Evolutionary conservation across 2,329 filamentous ascomycete species (phyloP).

Genomic region (Iodosphaeria phyllophila): DNA sequence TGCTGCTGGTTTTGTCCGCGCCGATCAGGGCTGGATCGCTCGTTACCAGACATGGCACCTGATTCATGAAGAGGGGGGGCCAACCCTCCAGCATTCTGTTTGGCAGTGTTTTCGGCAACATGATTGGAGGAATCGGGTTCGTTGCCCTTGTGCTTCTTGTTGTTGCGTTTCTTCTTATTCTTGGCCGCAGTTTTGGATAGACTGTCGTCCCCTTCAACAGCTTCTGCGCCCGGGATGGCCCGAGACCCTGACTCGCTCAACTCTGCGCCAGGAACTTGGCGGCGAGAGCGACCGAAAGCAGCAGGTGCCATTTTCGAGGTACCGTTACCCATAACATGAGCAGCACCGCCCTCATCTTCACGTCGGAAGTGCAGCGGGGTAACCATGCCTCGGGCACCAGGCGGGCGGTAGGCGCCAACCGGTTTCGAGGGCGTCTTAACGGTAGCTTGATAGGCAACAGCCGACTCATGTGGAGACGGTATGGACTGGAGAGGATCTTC

Average conservation of each 20-base stretch:
- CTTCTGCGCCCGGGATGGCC: conserved; percentile 48
- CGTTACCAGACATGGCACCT: conserved; percentile 24
- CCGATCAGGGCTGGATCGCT: conserved; percentile 48
- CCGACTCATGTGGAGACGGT: conserved; percentile 67
- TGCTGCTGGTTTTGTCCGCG: conserved; percentile 33
- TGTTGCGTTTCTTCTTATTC: conserved; percentile 96
- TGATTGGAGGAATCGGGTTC: conserved; percentile 33
- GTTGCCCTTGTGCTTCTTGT: conserved; percentile 72
- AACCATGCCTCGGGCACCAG: conserved; percentile 71
- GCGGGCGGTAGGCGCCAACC: conserved; percentile 89
- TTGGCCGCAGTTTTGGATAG: conserved; percentile 74
- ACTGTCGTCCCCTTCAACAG: conserved; percentile 49
- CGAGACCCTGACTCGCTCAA: conserved; percentile 34
- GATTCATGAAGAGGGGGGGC: conserved; percentile 24
- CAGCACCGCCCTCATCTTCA: conserved; percentile 87
- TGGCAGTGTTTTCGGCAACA: conserved; percentile 20
- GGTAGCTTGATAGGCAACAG: conserved; percentile 61
- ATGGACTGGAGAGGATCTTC: conserved; percentile 56
- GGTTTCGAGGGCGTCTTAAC: conserved; percentile 93
- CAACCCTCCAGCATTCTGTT: conserved; percentile 24
- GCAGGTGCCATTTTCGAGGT: conserved; percentile 51
- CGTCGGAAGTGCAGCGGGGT: conserved; percentile 94
- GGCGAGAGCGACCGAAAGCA: conserved; percentile 60
- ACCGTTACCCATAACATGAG: conserved; percentile 66
- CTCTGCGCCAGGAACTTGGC: conserved; percentile 77